Evolutionary conservation across 169 alveolate species (phyloP), one percentile per base, ranked within the genome.

Genomic region (Fabrea salina): DNA sequence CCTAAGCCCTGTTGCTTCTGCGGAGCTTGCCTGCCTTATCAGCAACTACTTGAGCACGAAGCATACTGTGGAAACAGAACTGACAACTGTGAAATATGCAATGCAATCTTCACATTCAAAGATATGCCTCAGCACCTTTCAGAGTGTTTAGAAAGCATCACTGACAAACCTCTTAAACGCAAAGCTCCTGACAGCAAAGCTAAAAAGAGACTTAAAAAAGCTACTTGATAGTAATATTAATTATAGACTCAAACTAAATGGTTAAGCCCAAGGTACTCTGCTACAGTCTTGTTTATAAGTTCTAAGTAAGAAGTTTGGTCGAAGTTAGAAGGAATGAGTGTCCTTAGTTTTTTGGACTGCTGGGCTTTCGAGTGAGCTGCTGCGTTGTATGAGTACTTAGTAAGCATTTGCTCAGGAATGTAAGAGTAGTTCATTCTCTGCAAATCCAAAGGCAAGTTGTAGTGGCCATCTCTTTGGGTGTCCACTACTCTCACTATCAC

Each of bases 391-490:
- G 80, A 13, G 53, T 25, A 30, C 16, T 47, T 51, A 7, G 67
- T 22, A 11, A 22, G 1, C 4, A 43, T 22, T 27, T 68, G 78
- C 50, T 57, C 76, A 8, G 90, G 86, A 72, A 84, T 74, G 67
- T 72, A 84, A 7, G 67, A 64, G 41, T 67, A 64, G 49, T 79
- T 82, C 32, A 84, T 44, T 35, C 90, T 33, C 30, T 71, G 51
- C 54, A 49, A 56, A 27, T 84, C 90, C 74, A 71, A 64, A 3
- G 78, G 78, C 30, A 59, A 50, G n/a, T 67, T 35, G 27, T 50
- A 80, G 50, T 84, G 90, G 0, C 90, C 90, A 37, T 84, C 90
- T 51, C 90, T 58, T 56, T 84, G 79, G 0, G 84, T 67, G 75
- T 84, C 90, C 5, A 79, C 68, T 2, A 84, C 35, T 53, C 90